Percentiles rank a stretch among this genome's conserved stretches.
phyloP scores from a whole-genome alignment of 257 asterid species.

The Primulina tabacum region DNA sequence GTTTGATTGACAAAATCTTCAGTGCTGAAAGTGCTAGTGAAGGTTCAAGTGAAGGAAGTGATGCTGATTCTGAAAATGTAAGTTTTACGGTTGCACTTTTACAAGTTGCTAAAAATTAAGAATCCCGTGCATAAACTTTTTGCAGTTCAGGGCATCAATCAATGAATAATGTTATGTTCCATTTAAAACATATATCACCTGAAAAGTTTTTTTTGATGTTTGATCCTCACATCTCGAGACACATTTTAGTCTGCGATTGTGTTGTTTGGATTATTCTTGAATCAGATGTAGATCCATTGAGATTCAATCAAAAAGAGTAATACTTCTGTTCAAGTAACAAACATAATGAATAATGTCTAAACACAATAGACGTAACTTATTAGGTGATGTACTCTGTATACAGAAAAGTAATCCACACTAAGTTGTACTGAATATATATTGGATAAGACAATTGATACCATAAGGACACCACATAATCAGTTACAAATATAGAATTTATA shows the following conservation, averaged over 20 bases:
- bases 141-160: conserved; percentile 17
- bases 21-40: conserved; percentile 89
- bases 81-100: conserved; percentile 29
- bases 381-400: background rate
- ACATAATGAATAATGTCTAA: background rate
- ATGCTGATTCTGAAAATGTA: conserved; percentile 79
- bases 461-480: background rate
- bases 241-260: background rate
- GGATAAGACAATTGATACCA: background rate
- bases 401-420: background rate
- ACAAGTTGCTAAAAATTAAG: background rate
- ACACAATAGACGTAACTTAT: background rate
- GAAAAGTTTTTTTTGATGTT: background rate
- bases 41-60: conserved; percentile 90
- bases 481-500: background rate
- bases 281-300: background rate
- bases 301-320: background rate
- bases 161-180: conserved; percentile 8
- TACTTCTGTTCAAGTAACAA: background rate
- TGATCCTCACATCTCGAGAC: background rate
- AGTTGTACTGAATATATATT: background rate
- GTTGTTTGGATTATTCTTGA: background rate
- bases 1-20: conserved; percentile 34
- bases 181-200: background rate
- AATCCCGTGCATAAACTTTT: conserved; percentile 12